Evolutionary conservation across 805 yeast species (phyloP), one percentile per base, ranked within the genome.

Genomic region (Saturnispora saitoi): DNA sequence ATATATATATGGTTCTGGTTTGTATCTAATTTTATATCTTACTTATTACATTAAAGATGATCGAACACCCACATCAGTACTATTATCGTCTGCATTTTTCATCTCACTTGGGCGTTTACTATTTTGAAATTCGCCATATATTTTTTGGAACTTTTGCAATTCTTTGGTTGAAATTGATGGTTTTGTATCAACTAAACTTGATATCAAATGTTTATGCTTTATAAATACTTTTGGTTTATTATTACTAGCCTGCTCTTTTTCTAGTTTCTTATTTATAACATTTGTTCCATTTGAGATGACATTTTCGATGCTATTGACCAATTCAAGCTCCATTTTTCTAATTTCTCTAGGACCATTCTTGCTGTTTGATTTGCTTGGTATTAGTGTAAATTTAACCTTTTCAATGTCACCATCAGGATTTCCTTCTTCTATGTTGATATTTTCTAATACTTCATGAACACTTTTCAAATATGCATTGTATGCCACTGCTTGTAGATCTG

Each of bases 381-480:
- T n/a, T 17, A 58, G 45, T 48, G 58, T 60, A 32, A 57, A 59
- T 42, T 58, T 65, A 31, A 58, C 48, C 10, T 47, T 39, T 4
- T 43, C 48, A 24, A 7, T 32, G n/a, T 40, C 20, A 10, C 12
- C 52, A 6, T 51, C 44, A 14, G 15, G 9, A 17, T 17, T 19
- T 4, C n/a, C 41, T 22, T 40, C 32, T 12, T 53, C 59, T 48
- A 76, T 73, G 41, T 75, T 72, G 4, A 67, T 60, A 4, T 30
- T 28, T 11, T 76, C 78, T 55, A 89, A 74, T 54, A 76, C 80
- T 32, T 78, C 75, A 60, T 86, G 93, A 5, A 85, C 89, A 12
- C 95, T 95, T 56, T 81, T 83, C 61, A 91, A 71, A 63, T 90
- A 88, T 0, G 97, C 96, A 65, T 88, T 93, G 64, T 89, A 91